Base-by-base conservation (phyloP, 176 grass and related monocot species). In the Pharus latifolius region DNA sequence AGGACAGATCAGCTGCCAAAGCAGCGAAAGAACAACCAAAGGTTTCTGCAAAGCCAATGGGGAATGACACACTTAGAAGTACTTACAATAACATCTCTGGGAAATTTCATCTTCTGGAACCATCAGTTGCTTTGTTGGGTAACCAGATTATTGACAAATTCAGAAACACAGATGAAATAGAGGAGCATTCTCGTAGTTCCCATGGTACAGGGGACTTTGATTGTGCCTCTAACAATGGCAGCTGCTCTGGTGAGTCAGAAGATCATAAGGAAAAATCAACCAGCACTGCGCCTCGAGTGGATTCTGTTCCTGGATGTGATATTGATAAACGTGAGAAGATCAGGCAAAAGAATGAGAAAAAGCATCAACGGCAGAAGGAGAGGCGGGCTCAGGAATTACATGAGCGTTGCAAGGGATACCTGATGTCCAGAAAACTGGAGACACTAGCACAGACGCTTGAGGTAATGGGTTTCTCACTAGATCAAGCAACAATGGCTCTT, bases 281-380 rank as follows among this genome's bases (percentile, higher is more conserved):
- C 33, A 82, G 74, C 32, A 79, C 55, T 46, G 70, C 40, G 0
- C 49, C 75, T 82, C 78, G 80, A 29, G 76, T 50, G 50, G 89
- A 97, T 3, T 84, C 84, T n/a, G 40, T 93, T 69, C 74, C 89
- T 56, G 92, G 85, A 28, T 92, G 82, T 84, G 95, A 98, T 56
- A 61, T 63, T 54, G 95, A 93, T 75, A 98, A 98, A 78, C 89
- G 95, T 33, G 89, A 98, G 59, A 98, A 98, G 81, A 98, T 98
- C 62, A 83, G 95, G 40, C 95, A 91, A 50, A 98, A 98, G 72
- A 98, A 98, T 81, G 95, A 98, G 76, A 98, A 82, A 60, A 98
- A 98, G 31, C 95, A 98, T 83, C 95, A 98, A 70, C 77, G 95
- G 33, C 90, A 98, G 67, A 92, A 87, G 82, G 95, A 98, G 81